Percentiles rank a stretch among this genome's conserved stretches.
phyloP scores from a whole-genome alignment of 805 yeast species.

The Torulaspora delbrueckii region DNA sequence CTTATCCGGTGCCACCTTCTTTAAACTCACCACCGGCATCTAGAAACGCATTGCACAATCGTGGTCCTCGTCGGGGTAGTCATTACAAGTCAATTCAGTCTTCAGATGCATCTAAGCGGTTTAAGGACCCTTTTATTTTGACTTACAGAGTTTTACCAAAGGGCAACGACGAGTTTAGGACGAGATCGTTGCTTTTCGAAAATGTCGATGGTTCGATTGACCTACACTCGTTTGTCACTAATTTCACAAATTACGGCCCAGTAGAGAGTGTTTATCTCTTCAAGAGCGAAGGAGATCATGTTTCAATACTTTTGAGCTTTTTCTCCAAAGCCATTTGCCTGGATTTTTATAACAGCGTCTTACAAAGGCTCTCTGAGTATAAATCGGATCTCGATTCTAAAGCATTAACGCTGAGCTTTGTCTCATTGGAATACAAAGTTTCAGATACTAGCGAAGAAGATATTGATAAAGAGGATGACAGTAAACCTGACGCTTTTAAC shows the following conservation, averaged over 20 bases:
- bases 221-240: constrained; percentile 32
- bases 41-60: constrained; percentile 1
- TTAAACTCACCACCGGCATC: constrained; percentile 12
- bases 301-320: constrained; percentile 29
- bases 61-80: constrained; percentile 4
- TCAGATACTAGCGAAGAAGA: constrained; percentile 5
- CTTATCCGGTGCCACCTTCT: constrained; percentile 14
- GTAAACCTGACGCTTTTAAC: constrained; percentile 9
- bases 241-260: constrained; percentile 53
- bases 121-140: constrained; percentile 19
- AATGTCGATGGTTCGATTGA: constrained; percentile 23
- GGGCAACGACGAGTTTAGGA: constrained; percentile 33
- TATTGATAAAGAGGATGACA: constrained; percentile 31
- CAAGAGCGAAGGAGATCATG: constrained; percentile 37
- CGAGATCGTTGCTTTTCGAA: constrained; percentile 31
- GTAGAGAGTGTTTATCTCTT: constrained; percentile 51
- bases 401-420: constrained; percentile 35
- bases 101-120: constrained; percentile 8
- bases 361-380: constrained; percentile 36
- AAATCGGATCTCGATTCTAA: constrained; percentile 39
- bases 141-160: constrained; percentile 28
- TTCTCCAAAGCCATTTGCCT: constrained; percentile 36
- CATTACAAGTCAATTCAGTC: constrained; percentile 7
- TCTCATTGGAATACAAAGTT: constrained; percentile 35
- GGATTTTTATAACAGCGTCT: constrained; percentile 37